phyloP scores from a whole-genome alignment of 345 rosid species.

The Lumnitzera littorea region DNA sequence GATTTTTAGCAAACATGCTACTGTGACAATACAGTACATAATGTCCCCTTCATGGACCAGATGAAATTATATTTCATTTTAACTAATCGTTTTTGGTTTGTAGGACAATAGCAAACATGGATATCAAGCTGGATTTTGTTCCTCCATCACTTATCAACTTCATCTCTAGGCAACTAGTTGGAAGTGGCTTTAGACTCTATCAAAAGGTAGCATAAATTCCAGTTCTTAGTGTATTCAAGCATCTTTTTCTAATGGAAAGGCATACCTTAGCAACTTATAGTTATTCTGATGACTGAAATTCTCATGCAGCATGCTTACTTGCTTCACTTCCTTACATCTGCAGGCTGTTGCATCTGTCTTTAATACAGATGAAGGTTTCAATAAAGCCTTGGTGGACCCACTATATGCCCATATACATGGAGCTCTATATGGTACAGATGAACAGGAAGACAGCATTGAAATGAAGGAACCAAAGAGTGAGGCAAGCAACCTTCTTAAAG shows the following conservation, averaged over 20 bases:
- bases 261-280: background rate
- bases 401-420: conserved; percentile 41
- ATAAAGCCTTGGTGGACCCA: conserved; percentile 50
- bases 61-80: too few species aligned
- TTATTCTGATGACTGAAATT: background rate
- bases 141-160: conserved; percentile 78
- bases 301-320: background rate
- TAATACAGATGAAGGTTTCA: conserved; percentile 47
- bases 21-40: too few species aligned
- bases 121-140: conserved; percentile 72
- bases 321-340: background rate
- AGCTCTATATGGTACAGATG: conserved; percentile 29
- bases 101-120: conserved; percentile 65
- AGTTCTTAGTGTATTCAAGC: background rate
- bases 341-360: conserved; percentile 59
- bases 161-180: conserved; percentile 66
- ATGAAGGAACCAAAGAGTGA: conserved; percentile 13
- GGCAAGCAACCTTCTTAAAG: conserved; percentile 7
- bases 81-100: conserved; percentile 1
- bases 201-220: conserved; percentile 42
- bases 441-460: conserved; percentile 17
- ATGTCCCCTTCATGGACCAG: too few species aligned
- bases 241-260: background rate
- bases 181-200: conserved; percentile 73
- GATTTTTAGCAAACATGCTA: too few species aligned